Evolutionary conservation across 371 early-diverging fungal genomes (phyloP), one percentile per base, ranked within the genome.

Genomic region (Apophysomyces ossiformis): DNA sequence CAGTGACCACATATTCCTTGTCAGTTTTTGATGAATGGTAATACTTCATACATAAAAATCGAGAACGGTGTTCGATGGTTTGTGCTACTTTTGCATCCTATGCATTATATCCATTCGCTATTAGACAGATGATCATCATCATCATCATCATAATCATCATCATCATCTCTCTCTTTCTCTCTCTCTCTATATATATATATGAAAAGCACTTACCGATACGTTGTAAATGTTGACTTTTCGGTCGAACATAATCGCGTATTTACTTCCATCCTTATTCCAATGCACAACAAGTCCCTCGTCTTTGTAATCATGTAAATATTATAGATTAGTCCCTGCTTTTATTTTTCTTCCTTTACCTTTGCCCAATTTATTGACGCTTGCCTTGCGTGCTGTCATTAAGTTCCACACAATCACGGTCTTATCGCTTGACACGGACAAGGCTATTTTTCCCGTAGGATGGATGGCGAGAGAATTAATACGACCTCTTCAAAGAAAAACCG

Each of bases 401-500:
- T 99, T 95, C 98, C 98, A 99, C 54, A 93, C 69, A 58, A 91
- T 86, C 41, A 95, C 79, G n/a, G 90, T 87, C 41, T 87, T 87
- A 71, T 99, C 98, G 56, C 69, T 78, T 11, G 90, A 81, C 7
- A 96, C 96, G 7, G 91, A 90, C 50, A 97, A 70, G 11, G 96
- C 92, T 61, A 99, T 84, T 74, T 94, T 95, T 35, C 98, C 99
- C 5, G 92, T 85, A 13, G 98, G 97, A 81, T 99, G 99, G 38
- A 96, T 85, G 4, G 94, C 93, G 37, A 97, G 76, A 38, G 87
- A 87, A 74, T 89, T 87, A 9, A 94, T 81, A 7, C 84, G 78
- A 15, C 84, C 86, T 65, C 84, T 86, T 61, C 4, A 47, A 44
- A 38, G 21, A 38, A 7, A n/a, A 59, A 5, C 13, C 4, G 5